Evolutionary conservation across 1,139 yeast species (phyloP).

Genomic region (Debaryomyces fabryi): DNA sequence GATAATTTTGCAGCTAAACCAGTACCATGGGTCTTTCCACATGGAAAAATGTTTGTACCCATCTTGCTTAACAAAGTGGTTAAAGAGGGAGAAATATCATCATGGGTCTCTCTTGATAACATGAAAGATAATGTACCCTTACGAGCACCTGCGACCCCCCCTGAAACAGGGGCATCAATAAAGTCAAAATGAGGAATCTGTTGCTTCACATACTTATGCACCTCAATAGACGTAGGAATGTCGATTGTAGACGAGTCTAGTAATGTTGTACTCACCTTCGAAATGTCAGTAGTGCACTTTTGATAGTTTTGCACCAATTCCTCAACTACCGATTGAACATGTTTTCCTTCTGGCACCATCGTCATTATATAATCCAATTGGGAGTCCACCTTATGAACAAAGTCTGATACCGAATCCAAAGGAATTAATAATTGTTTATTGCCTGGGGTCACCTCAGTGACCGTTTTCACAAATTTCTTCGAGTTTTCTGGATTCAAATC

Average conservation of each 20-base stretch:
- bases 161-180: conserved; percentile 64
- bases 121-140: conserved; percentile 60
- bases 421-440: conserved; percentile 24
- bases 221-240: conserved; percentile 48
- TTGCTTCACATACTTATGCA: conserved; percentile 39
- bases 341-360: conserved; percentile 64
- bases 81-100: conserved; percentile 31
- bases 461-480: conserved; percentile 28
- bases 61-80: conserved; percentile 40
- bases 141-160: conserved; percentile 63
- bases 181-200: conserved; percentile 42
- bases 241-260: conserved; percentile 62
- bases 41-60: conserved; percentile 58
- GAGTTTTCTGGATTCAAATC: conserved; percentile 43
- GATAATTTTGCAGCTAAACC: conserved; percentile 64
- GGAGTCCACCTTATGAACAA: conserved; percentile 41
- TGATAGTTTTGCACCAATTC: conserved; percentile 40
- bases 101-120: conserved; percentile 46
- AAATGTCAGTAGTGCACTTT: conserved; percentile 13
- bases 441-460: conserved; percentile 26
- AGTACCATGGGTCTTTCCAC: conserved; percentile 55
- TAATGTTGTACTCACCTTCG: conserved; percentile 27
- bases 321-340: conserved; percentile 47
- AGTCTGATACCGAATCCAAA: conserved; percentile 28
- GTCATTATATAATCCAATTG: conserved; percentile 50